These are phyloP conservation scores for Didymella pomorum DNA, from an alignment of 2,329 filamentous ascomycete species.

Conservation along the genomic window DNA sequence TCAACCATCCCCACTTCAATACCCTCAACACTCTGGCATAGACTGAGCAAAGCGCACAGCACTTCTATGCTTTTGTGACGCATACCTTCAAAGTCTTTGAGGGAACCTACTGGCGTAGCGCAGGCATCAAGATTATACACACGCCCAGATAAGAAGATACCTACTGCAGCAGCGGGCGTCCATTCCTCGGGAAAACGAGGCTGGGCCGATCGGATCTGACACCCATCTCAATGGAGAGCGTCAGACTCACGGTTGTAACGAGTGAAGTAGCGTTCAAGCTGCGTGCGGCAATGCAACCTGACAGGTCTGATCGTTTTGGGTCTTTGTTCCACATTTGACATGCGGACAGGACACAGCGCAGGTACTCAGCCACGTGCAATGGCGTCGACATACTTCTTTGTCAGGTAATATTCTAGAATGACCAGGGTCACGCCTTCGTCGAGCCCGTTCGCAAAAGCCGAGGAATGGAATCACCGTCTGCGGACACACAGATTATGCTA, in stretches of 20 bases:
- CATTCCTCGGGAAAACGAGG: conserved; percentile 7
- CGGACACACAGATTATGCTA: conserved; percentile 32
- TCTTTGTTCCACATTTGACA: conserved; percentile 38
- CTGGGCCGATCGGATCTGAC: conserved; percentile 4
- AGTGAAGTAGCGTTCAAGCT: conserved; percentile 9
- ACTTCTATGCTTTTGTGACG: neutral
- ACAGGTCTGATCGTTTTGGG: conserved; percentile 13
- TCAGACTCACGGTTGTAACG: neutral
- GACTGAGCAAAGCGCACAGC: neutral
- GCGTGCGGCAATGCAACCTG: conserved; percentile 8
- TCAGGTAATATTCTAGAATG: conserved; percentile 42
- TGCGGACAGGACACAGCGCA: conserved; percentile 23
- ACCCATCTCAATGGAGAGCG: neutral
- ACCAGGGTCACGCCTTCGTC: conserved; percentile 15
- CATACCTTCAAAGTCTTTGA: neutral
- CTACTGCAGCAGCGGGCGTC: neutral
- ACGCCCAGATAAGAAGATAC: neutral
- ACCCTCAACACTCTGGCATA: neutral
- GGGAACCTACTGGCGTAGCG: neutral
- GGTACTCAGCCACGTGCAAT: conserved; percentile 33
- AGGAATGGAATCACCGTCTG: conserved; percentile 42
- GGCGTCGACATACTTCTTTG: conserved; percentile 35
- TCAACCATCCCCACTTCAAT: neutral
- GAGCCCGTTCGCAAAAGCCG: conserved; percentile 28
- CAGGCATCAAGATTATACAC: neutral